Evolutionary conservation across 2,329 filamentous ascomycete genomes (phyloP).

Genomic region (Diplodia mutila): DNA sequence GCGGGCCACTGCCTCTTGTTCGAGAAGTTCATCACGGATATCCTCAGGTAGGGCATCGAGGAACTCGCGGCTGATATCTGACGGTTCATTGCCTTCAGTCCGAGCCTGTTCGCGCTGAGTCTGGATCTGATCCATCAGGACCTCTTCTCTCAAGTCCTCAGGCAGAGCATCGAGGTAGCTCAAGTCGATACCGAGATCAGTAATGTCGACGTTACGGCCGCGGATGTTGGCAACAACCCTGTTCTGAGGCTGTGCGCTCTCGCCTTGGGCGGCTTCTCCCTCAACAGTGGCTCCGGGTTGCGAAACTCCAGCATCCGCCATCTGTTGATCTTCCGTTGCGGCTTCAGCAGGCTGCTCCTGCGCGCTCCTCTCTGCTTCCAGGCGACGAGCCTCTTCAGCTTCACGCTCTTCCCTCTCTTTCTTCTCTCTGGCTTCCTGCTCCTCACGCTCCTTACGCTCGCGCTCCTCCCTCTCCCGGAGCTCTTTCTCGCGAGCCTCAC

Average conservation of each 20-base stretch:
- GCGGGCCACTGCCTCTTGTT: slow-evolving; percentile 86
- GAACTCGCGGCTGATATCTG: slow-evolving; percentile 90
- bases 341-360: slow-evolving; percentile 38
- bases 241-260: slow-evolving; percentile 40
- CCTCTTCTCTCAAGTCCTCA: slow-evolving; percentile 93
- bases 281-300: slow-evolving; percentile 42
- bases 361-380: slow-evolving; percentile 31
- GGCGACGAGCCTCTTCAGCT: slow-evolving; percentile 34
- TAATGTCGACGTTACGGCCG: slow-evolving; percentile 89
- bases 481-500: slow-evolving; percentile 55
- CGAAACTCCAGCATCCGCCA: slow-evolving; percentile 75
- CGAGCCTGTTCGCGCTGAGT: slow-evolving; percentile 76
- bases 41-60: slow-evolving; percentile 89
- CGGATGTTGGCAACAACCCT: slow-evolving; percentile 83
- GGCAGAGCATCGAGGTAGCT: slow-evolving; percentile 97
- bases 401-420: slow-evolving; percentile 41
- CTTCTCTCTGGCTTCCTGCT: slow-evolving; percentile 52
- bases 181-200: slow-evolving; percentile 88
- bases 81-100: slow-evolving; percentile 68
- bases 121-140: slow-evolving; percentile 87
- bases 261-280: slow-evolving; percentile 52
- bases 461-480: slow-evolving; percentile 48
- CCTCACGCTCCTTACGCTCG: slow-evolving; percentile 51
- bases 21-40: slow-evolving; percentile 85
- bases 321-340: slow-evolving; percentile 55